Evolutionary conservation across 1,284 basidiomycete genomes (phyloP), one percentile per base, ranked within the genome.

Genomic region (Trichosporon sp.): DNA sequence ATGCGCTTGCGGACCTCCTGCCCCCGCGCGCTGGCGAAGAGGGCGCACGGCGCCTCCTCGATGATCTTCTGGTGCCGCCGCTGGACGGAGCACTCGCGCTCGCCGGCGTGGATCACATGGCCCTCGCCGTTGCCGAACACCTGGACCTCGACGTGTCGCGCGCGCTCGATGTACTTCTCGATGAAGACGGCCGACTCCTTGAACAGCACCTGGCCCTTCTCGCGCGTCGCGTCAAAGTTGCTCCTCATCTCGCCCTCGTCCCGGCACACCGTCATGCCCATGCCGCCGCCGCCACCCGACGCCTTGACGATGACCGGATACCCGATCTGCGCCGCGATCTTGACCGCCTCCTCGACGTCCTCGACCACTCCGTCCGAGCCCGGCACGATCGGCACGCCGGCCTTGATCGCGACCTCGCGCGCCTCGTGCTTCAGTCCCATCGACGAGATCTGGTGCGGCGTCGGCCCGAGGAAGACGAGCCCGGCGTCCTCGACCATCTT

Each of bases 1-100:
- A 90, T 87, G 27, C 80, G 81, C 44, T 83, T 77, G 60, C 85
- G 81, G 12, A 87, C 76, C 21, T 82, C 68, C 47, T 69, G 51
- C 13, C 74, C 72, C 29, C 51, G 82, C 80, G 25, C 70, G 67
- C 15, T 77, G 68, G 64, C 87, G 82, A 76, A 88, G 87, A 5
- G 88, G 86, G 73, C 87, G 47, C 71, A 74, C 0, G 73, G 73
- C 1, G 86, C 85, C 75, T 91, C 90, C 75, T 92, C 90, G 34
- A 91, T 86, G 4, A 91, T 86, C 76, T 92, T 92, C 79, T 92
- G 90, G 75, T 91, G 88, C 29, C 90, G 82, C 32, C 90, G 84
- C 76, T 92, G 90, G 18, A 90, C 82, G 56, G 87, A 89, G 74
- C 89, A 90, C 77, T 92, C 90, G 11, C 90, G 84, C 75, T 91